phyloP scores from a whole-genome alignment of 305 asterid genomes.

The Fraxinus xanthoxyloides region DNA sequence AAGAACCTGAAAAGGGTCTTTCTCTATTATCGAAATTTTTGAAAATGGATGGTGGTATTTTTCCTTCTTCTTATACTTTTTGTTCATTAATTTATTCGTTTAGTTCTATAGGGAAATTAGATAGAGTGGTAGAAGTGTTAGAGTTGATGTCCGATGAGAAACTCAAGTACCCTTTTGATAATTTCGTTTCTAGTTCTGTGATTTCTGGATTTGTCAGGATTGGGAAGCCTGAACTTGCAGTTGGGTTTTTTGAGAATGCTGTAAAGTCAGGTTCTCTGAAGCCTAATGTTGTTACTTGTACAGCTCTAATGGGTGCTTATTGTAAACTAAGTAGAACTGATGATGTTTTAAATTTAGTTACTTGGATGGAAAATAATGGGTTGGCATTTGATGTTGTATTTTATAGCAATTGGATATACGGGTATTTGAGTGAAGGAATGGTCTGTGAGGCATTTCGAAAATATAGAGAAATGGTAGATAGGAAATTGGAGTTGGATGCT shows the following conservation, averaged over 20 bases:
- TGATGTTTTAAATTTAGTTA: slow-evolving; percentile 49
- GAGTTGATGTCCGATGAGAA: slow-evolving; percentile 55
- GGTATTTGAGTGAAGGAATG: slow-evolving; percentile 53
- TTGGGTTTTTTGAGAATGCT: slow-evolving; percentile 68
- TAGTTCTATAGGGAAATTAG: slow-evolving; percentile 55
- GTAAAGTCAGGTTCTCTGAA: slow-evolving; percentile 45
- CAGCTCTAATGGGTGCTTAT: slow-evolving; percentile 60
- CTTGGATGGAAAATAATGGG: slow-evolving; percentile 47
- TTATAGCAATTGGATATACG: slow-evolving; percentile 67
- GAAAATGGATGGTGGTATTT: slow-evolving; percentile 28
- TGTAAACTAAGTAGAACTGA: slow-evolving; percentile 46
- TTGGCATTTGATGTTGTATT: slow-evolving; percentile 60
- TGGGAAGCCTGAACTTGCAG: slow-evolving; percentile 69
- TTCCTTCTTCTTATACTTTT: slow-evolving; percentile 68
- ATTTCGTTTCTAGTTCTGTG: slow-evolving; percentile 73
- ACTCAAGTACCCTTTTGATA: slow-evolving; percentile 56
- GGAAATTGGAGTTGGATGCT: slow-evolving; percentile 48
- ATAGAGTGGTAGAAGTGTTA: slow-evolving; percentile 58
- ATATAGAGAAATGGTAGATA: slow-evolving; percentile 46
- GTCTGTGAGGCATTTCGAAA: slow-evolving; percentile 47
- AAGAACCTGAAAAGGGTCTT: slow-evolving; percentile 58
- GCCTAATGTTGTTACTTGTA: slow-evolving; percentile 58
- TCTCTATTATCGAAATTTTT: slow-evolving; percentile 40
- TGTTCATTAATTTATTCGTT: slow-evolving; percentile 47
- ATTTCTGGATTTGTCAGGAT: slow-evolving; percentile 65